A percentile compares a stretch with the other conserved stretches of the same genome.
Evolutionary conservation across 2,329 filamentous ascomycete species (phyloP).

Genomic region (Neoarthrinium moseri): DNA sequence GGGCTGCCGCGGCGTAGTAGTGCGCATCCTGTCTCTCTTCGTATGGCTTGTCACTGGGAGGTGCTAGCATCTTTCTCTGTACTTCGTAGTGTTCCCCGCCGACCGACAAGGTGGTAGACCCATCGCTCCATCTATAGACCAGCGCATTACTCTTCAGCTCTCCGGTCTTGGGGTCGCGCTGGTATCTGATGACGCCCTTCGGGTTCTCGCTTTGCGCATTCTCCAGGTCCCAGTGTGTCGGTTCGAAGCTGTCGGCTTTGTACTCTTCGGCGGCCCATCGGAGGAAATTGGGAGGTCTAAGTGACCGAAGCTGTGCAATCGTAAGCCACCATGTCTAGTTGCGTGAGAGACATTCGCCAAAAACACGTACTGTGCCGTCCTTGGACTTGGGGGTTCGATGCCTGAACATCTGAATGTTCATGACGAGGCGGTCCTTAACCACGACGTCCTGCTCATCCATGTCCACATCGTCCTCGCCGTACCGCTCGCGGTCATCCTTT

Average conservation of each 20-base stretch:
- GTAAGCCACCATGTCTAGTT: no score
- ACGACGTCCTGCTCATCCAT: constrained; percentile 33
- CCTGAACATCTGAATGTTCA: constrained; percentile 64
- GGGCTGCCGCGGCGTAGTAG: constrained; percentile 73
- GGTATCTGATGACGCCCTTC: constrained; percentile 67
- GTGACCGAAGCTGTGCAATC: constrained; percentile 58
- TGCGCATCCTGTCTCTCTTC: constrained; percentile 69
- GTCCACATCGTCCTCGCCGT: constrained; percentile 39
- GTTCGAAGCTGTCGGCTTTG: constrained; percentile 63
- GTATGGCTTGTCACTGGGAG: constrained; percentile 58
- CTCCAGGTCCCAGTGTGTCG: constrained; percentile 52
- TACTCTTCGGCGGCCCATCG: constrained; percentile 68
- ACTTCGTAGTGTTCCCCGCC: constrained; percentile 76
- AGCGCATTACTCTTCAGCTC: constrained; percentile 73
- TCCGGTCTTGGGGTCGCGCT: constrained; percentile 63
- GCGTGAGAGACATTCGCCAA: no score
- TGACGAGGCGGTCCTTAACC: constrained; percentile 55
- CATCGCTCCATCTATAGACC: constrained; percentile 76
- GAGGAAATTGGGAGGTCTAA: constrained; percentile 73
- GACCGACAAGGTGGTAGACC: constrained; percentile 72
- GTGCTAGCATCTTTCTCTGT: constrained; percentile 67
- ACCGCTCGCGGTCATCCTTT: constrained; percentile 43
- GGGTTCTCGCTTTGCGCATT: constrained; percentile 55
- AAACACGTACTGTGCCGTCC: constrained; percentile 66
- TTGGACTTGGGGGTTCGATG: constrained; percentile 70